Percentiles rank a stretch among this genome's conserved stretches.
Conservation (phyloP, 2,329 filamentous ascomycete species). For the Pseudogymnoascus destructans region DNA sequence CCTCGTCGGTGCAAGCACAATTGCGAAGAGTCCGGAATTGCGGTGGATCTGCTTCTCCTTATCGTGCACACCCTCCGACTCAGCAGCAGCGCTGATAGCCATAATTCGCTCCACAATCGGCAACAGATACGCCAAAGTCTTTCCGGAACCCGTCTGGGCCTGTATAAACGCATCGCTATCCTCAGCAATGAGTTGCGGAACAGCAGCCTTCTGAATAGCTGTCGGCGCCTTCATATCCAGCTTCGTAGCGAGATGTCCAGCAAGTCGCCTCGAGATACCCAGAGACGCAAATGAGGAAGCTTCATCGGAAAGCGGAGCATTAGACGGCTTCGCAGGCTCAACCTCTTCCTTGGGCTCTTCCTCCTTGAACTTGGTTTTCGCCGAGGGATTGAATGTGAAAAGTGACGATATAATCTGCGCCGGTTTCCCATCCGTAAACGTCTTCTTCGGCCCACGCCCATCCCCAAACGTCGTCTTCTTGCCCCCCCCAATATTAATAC, state of each 20-base stretch:
- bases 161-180: conserved; percentile 91
- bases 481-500: conserved; percentile 22
- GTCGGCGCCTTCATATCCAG: conserved; percentile 83
- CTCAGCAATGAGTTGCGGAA: conserved; percentile 65
- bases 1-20: conserved; percentile 85
- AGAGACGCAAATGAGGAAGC: conserved; percentile 76
- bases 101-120: conserved; percentile 85
- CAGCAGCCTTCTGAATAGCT: conserved; percentile 82
- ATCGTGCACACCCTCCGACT: conserved; percentile 35
- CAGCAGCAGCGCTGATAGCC: conserved; percentile 49
- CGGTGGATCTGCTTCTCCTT: conserved; percentile 50
- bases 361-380: conserved; percentile 45
- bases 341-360: conserved; percentile 33
- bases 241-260: conserved; percentile 71
- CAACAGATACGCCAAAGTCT: conserved; percentile 89
- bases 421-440: conserved; percentile 28
- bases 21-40: conserved; percentile 81
- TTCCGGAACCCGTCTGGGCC: conserved; percentile 93
- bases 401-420: conserved; percentile 74
- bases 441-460: conserved; percentile 17
- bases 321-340: conserved; percentile 61
- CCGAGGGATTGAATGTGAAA: conserved; percentile 76
- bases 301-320: conserved; percentile 76
- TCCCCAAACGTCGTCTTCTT: conserved; percentile 17
- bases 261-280: conserved; percentile 67